These are phyloP conservation scores for Pythium apleroticum DNA, from an alignment of 352 stramenopile genomes.

Conservation along the genomic window DNA sequence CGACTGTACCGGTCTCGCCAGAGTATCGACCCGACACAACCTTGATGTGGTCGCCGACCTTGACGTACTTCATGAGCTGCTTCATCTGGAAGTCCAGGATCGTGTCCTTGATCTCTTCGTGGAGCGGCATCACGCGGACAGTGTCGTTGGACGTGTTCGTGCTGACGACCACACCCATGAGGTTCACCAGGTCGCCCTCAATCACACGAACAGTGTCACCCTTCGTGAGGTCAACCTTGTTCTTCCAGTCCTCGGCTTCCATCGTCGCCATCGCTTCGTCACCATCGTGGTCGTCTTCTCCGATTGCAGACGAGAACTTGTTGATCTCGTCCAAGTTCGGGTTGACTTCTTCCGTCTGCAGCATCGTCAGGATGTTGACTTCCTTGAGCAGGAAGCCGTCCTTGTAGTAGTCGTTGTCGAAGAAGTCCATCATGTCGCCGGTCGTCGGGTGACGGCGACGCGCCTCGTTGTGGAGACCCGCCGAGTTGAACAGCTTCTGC, in stretches of 20 bases:
- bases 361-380: constrained; percentile 85
- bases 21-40: constrained; percentile 89
- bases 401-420: constrained; percentile 88
- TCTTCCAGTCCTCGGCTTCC: constrained; percentile 87
- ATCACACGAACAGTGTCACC: constrained; percentile 88
- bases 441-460: constrained; percentile 66
- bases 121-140: constrained; percentile 86
- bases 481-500: constrained; percentile 80
- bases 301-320: constrained; percentile 70
- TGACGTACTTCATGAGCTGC: constrained; percentile 90
- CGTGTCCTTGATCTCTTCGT: constrained; percentile 91
- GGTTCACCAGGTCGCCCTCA: constrained; percentile 85
- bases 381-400: constrained; percentile 88
- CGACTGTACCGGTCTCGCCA: constrained; percentile 87
- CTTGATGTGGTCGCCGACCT: constrained; percentile 92
- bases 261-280: constrained; percentile 72
- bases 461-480: constrained; percentile 66
- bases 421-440: constrained; percentile 87
- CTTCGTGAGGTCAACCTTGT: constrained; percentile 88
- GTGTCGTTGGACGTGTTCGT: constrained; percentile 89
- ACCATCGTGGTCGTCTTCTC: constrained; percentile 62
- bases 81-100: constrained; percentile 89
- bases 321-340: constrained; percentile 88
- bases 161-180: constrained; percentile 89
- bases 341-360: constrained; percentile 84